Evolutionary conservation across 331 rosid species (phyloP), one percentile per base, ranked within the genome.

Genomic region (Cydonia oblonga): DNA sequence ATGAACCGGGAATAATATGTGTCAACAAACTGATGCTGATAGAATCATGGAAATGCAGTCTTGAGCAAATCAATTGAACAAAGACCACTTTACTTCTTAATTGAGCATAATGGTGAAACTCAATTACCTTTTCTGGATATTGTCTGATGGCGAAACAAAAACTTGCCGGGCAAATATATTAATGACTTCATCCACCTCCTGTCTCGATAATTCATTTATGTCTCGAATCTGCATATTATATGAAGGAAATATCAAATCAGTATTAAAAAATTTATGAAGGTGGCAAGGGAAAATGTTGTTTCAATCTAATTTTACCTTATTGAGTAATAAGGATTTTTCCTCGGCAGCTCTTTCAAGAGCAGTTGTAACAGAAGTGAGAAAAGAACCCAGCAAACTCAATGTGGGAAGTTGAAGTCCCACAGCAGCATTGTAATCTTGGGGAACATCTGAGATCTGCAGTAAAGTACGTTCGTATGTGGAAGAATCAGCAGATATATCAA

Each of bases 101-200:
- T 23, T 11, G 66, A 3, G 35, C 29, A 60, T 28, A 25, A 2
- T 14, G 6, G 51, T 44, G 51, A 44, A 44, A 14, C 51, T 14
- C 46, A 1, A 40, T 10, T 11, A 90, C 98, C 98, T 87, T 80
- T 87, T 91, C 62, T 91, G 97, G 69, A 88, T 89, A 79, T 85
- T 87, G 72, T 93, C 98, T 20, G 96, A 85, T 76, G 96, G 76
- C 38, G 96, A 84, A 67, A 86, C 64, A 67, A 75, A 78, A 18
- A 81, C 91, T 71, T 84, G 86, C 62, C 65, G 86, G 56, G 90
- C 83, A 81, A 89, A 93, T 83, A 79, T 72, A 66, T 69, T 81
- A 75, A 91, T 89, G 72, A 93, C 88, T 81, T 89, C 96, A 84
- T 93, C 97, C 70, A 93, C 96, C 84, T 89, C 97, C 76, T 91